Conservation (phyloP, 2,329 filamentous ascomycete genomes). For the Grosmannia huntii region DNA sequence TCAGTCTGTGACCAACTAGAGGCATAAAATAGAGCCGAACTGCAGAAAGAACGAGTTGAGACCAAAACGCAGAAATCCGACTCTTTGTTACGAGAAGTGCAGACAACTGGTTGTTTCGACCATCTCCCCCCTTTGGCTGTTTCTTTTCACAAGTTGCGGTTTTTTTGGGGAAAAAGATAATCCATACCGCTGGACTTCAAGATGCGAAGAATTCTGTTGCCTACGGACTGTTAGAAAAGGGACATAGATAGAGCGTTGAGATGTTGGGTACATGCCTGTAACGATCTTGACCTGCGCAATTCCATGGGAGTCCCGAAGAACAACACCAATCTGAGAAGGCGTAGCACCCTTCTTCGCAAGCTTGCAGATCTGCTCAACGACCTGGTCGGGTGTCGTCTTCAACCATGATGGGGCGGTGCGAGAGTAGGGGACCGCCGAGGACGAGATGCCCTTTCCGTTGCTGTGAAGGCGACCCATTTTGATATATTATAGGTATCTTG, state of each 20-base stretch:
- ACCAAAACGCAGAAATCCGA: not conserved
- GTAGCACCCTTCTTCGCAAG: constrained; percentile 98
- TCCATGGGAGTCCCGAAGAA: constrained; percentile 96
- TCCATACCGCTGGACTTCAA: constrained; percentile 92
- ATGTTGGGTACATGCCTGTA: constrained; percentile 55
- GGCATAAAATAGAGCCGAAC: constrained; percentile 37
- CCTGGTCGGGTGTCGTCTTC: constrained; percentile 97
- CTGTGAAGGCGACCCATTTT: constrained; percentile 97
- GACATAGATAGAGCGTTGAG: not conserved
- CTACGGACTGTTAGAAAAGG: constrained; percentile 30
- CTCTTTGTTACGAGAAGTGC: not conserved
- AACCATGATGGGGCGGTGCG: constrained; percentile 87
- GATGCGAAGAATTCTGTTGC: constrained; percentile 99
- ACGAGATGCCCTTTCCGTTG: constrained; percentile 98
- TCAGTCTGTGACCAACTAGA: constrained; percentile 86
- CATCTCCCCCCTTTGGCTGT: not conserved
- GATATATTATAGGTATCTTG: constrained; percentile 26
- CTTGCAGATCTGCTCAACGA: constrained; percentile 98
- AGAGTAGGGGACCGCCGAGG: constrained; percentile 94
- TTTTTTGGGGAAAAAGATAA: constrained; percentile 17
- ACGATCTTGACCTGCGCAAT: constrained; percentile 96
- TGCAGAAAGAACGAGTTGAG: not conserved
- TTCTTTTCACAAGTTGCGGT: not conserved
- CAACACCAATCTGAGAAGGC: constrained; percentile 96
- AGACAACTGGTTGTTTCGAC: not conserved